phyloP scores from a whole-genome alignment of 2,329 filamentous ascomycete species.

The Xylariomycetidae sp. region DNA sequence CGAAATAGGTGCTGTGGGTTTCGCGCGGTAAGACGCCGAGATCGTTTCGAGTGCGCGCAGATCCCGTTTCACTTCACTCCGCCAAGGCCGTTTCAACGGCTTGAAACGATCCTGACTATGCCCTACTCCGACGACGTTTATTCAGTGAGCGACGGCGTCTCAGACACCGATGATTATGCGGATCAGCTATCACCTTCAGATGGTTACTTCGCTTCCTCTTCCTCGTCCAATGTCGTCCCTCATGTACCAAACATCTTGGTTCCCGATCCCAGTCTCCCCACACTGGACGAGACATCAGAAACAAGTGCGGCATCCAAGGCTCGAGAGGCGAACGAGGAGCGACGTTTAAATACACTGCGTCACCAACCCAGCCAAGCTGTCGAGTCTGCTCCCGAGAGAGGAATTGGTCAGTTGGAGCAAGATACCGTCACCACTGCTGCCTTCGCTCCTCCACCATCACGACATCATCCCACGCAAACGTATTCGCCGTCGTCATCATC shows the following conservation, averaged over 20 bases:
- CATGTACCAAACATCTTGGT: slow-evolving; percentile 45
- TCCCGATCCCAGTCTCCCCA: slow-evolving; percentile 36
- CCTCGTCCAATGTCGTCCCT: slow-evolving; percentile 35
- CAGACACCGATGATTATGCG: slow-evolving; percentile 28
- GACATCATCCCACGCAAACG: slow-evolving; percentile 13
- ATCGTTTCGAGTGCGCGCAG: neutral
- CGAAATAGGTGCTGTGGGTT: too few relatives aligned
- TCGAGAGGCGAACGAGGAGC: slow-evolving; percentile 39
- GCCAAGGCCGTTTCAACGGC: slow-evolving; percentile 22
- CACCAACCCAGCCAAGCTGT: slow-evolving; percentile 4
- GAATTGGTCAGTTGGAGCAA: slow-evolving; percentile 10
- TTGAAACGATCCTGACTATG: slow-evolving; percentile 31
- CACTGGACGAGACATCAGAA: slow-evolving; percentile 28
- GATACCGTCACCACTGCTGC: slow-evolving; percentile 8
- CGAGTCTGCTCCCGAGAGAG: slow-evolving; percentile 11
- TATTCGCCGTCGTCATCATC: slow-evolving; percentile 22
- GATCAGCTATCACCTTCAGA: slow-evolving; percentile 44
- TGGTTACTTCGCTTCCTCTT: slow-evolving; percentile 41
- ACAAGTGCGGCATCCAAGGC: slow-evolving; percentile 36
- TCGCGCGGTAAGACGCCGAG: neutral
- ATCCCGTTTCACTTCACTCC: slow-evolving; percentile 1
- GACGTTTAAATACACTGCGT: slow-evolving; percentile 23
- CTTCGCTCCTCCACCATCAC: slow-evolving; percentile 9
- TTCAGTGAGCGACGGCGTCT: slow-evolving; percentile 31
- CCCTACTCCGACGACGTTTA: slow-evolving; percentile 46